Percentiles rank a stretch among this genome's conserved stretches.
phyloP scores from a whole-genome alignment of 192 early-diverging fungal species.

The Backusella tarrabulga region DNA sequence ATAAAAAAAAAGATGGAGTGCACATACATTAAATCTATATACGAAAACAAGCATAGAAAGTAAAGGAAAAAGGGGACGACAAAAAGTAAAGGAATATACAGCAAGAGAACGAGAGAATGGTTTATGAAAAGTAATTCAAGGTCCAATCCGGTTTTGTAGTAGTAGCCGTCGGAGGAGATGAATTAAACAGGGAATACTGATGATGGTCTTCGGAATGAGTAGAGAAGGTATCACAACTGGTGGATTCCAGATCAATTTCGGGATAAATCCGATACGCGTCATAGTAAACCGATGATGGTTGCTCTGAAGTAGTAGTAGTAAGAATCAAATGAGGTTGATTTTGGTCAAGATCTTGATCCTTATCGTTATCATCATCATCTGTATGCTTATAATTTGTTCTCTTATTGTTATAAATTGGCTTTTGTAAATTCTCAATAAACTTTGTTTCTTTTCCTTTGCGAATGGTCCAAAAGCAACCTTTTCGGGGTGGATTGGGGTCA shows the following conservation, averaged over 20 bases:
- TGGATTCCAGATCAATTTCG: background rate
- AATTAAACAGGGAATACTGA: background rate
- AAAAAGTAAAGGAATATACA: background rate
- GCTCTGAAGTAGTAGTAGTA: background rate
- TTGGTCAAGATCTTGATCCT: background rate
- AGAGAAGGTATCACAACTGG: slow-evolving; percentile 5
- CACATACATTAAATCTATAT: background rate
- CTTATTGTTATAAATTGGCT: background rate
- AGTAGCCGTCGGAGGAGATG: background rate
- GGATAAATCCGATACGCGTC: slow-evolving; percentile 1
- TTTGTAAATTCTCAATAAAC: slow-evolving; percentile 28
- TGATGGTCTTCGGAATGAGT: background rate
- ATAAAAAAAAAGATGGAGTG: background rate
- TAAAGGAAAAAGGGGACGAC: background rate
- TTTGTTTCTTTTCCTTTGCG: slow-evolving; percentile 15
- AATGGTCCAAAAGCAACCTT: slow-evolving; percentile 66
- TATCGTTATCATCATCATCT: background rate
- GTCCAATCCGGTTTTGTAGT: background rate
- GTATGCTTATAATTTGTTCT: background rate
- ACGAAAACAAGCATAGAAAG: background rate
- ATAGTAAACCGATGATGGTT: background rate
- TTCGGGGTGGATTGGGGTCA: slow-evolving; percentile 46
- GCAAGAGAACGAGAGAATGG: background rate
- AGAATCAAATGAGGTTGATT: background rate
- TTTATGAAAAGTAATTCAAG: background rate